These are phyloP conservation scores for Rhizopus arrhizus DNA, from an alignment of 371 early-diverging fungal species.

Conservation along the genomic window DNA sequence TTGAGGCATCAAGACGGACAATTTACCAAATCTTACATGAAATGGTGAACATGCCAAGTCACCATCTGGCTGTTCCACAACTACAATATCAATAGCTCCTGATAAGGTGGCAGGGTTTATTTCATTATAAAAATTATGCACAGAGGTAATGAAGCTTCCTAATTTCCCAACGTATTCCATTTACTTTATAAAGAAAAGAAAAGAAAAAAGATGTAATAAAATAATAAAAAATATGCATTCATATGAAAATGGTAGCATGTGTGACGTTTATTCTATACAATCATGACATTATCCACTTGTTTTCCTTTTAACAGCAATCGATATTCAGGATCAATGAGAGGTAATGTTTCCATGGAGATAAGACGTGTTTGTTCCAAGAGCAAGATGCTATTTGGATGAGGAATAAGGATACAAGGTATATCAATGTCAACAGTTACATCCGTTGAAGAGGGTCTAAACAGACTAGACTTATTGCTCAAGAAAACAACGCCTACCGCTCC, in stretches of 20 bases:
- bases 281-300: neutral
- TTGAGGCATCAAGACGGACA: constrained; percentile 84
- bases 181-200: constrained; percentile 1
- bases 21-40: constrained; percentile 98
- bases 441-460: neutral
- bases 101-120: constrained; percentile 97
- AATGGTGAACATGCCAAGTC: constrained; percentile 92
- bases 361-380: constrained; percentile 2
- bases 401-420: constrained; percentile 14
- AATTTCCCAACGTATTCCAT: constrained; percentile 54
- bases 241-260: neutral
- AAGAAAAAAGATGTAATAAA: constrained; percentile 11
- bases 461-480: constrained; percentile 18
- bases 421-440: neutral
- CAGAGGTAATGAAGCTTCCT: constrained; percentile 65
- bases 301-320: neutral
- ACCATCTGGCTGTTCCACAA: constrained; percentile 84
- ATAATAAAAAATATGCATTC: constrained; percentile 4
- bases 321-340: constrained; percentile 8
- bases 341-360: neutral
- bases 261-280: constrained; percentile 1
- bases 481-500: constrained; percentile 53
- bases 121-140: constrained; percentile 93
- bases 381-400: constrained; percentile 1
- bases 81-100: constrained; percentile 98